Percentiles rank a stretch among this genome's conserved stretches.
Conservation (phyloP, 1,139 yeast genomes). For the Candida anutae region DNA sequence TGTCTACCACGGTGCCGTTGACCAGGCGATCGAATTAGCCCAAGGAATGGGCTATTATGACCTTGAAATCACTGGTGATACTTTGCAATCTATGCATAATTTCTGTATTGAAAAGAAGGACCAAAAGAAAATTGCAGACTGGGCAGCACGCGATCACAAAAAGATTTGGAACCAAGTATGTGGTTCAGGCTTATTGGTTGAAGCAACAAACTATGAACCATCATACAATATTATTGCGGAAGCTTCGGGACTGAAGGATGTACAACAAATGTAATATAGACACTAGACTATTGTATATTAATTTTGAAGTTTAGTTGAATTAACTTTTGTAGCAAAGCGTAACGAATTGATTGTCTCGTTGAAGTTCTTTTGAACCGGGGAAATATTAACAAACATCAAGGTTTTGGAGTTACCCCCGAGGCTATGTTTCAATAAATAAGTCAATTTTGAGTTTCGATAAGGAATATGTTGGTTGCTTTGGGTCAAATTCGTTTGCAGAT, state of each 20-base stretch:
- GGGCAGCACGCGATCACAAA: constrained; percentile 44
- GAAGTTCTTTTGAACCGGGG: constrained; percentile 57
- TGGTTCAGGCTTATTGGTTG: constrained; percentile 29
- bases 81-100: constrained; percentile 51
- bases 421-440: constrained; percentile 78
- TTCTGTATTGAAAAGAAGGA: constrained; percentile 47
- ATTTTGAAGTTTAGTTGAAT: constrained; percentile 36
- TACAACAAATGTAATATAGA: no score
- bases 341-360: constrained; percentile 78
- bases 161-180: constrained; percentile 41
- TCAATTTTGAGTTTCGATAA: constrained; percentile 54
- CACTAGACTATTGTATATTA: no score
- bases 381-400: constrained; percentile 85
- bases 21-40: constrained; percentile 50
- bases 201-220: constrained; percentile 28
- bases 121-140: constrained; percentile 40
- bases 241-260: no score
- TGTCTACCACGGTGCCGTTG: constrained; percentile 59
- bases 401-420: constrained; percentile 84
- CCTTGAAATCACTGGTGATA: constrained; percentile 40
- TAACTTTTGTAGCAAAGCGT: constrained; percentile 83
- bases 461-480: constrained; percentile 32
- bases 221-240: constrained; percentile 11
- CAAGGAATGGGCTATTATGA: constrained; percentile 47
- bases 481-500: constrained; percentile 16